Evolutionary conservation across 179 eudicot species (phyloP), one percentile per base, ranked within the genome.

Genomic region (Corrigiola litoralis): DNA sequence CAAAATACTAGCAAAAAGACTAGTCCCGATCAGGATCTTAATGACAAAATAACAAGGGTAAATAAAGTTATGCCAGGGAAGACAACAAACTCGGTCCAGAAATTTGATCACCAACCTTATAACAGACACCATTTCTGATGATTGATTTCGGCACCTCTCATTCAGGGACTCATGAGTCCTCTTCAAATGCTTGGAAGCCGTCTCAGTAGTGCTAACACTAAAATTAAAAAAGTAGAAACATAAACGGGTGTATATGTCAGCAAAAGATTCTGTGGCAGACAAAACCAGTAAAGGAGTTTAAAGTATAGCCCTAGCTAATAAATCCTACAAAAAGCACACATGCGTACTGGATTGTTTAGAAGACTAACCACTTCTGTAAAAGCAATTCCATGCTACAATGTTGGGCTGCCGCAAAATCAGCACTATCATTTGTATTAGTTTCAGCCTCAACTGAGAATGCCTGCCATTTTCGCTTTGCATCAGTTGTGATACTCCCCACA

Each of bases 391-490:
- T 82, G 37, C 95, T 88, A 49, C 97, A 95, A 74, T 95, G 97
- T 70, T 91, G 90, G 53, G 97, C 99, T 47, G 99, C 99, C 63
- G 97, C 85, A 68, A 81, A 91, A 75, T 77, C 86, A 20, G 87
- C 90, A 79, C 61, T 71, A 38, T 91, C 96, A 55, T 77, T 87
- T 16, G 83, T 80, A 71, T 70, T 78, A 68, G 65, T 74, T 60
- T 84, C 95, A 53, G 95, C 92, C 69, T 85, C 90, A 61, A 54
- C 44, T 54, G 84, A 83, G 62, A 80, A 88, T 65, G 86, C 84
- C 48, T 88, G 82, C 99, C 97, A 95, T 80, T 95, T 95, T 70
- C 99, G 77, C 75, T 95, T 95, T 17, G 97, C 85, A 74, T 88
- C 96, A 25, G 84, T 69, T 58, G 99, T 91, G 48, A 95, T 76